A percentile compares a stretch with the other conserved stretches of the same genome.
phyloP scores from a whole-genome alignment of 441 rosid genomes.

The Macaranga tanarius region DNA sequence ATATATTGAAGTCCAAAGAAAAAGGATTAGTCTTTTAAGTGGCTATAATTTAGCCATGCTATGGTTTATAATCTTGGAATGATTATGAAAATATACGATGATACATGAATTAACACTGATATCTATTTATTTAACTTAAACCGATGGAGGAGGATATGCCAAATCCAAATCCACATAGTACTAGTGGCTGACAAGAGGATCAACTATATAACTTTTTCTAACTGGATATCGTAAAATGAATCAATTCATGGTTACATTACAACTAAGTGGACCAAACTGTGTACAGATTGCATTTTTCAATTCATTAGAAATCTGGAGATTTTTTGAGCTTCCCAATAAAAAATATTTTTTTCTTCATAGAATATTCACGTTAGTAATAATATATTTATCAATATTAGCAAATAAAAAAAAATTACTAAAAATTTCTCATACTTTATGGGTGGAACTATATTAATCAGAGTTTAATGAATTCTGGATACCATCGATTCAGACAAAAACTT shows the following conservation, averaged over 20 bases:
- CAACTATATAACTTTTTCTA: constrained; percentile 18
- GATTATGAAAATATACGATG: constrained; percentile 16
- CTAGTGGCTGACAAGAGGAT: constrained; percentile 40
- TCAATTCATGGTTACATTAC: constrained; percentile 20
- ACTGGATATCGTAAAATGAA: constrained; percentile 24
- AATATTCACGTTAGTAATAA: too few relatives aligned
- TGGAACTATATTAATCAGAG: too few relatives aligned
- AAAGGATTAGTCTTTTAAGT: not conserved
- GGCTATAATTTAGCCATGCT: constrained; percentile 6
- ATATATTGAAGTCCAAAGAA: not conserved
- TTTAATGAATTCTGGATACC: too few relatives aligned
- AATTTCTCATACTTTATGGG: too few relatives aligned
- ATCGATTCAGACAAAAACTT: too few relatives aligned
- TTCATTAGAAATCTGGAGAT: too few relatives aligned
- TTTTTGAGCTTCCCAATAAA: too few relatives aligned
- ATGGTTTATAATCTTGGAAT: constrained; percentile 10
- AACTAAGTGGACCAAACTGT: constrained; percentile 14
- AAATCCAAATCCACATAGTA: constrained; percentile 16
- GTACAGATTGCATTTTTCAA: too few relatives aligned
- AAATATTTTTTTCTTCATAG: too few relatives aligned
- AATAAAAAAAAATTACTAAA: too few relatives aligned
- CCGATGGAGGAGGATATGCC: constrained; percentile 25
- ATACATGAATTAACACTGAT: not conserved
- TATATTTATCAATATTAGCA: too few relatives aligned
- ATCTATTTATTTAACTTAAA: constrained; percentile 4